Conservation (phyloP, 2,329 filamentous ascomycete species). For the Beauveria brongniartii region DNA sequence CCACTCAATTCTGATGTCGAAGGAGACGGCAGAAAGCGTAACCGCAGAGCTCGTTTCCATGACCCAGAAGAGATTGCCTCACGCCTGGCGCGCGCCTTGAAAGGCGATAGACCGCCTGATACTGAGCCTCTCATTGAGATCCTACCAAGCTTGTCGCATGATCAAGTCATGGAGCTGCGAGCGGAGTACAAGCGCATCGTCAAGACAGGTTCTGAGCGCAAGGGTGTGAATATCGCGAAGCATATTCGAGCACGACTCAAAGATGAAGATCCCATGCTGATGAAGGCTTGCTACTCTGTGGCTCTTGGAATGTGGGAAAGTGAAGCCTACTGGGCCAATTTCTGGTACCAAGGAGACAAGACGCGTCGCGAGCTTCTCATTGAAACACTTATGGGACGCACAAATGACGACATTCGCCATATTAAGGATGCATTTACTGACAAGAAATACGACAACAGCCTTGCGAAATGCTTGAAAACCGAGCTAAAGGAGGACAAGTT, state of each 20-base stretch:
- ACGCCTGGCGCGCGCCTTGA: slow-evolving; percentile 67
- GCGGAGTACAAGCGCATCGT: slow-evolving; percentile 84
- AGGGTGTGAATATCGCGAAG: slow-evolving; percentile 77
- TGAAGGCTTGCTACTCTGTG: slow-evolving; percentile 85
- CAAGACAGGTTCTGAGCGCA: slow-evolving; percentile 64
- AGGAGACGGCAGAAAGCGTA: slow-evolving; percentile 35
- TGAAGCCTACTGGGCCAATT: slow-evolving; percentile 97
- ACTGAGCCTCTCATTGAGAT: slow-evolving; percentile 70
- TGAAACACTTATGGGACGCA: slow-evolving; percentile 83
- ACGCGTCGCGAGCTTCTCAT: slow-evolving; percentile 83
- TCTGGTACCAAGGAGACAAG: slow-evolving; percentile 88
- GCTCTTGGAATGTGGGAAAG: slow-evolving; percentile 86
- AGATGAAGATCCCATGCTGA: slow-evolving; percentile 65
- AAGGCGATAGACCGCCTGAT: slow-evolving; percentile 57
- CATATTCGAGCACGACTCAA: slow-evolving; percentile 73
- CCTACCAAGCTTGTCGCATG: slow-evolving; percentile 73
- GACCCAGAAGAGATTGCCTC: slow-evolving; percentile 74
- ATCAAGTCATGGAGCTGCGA: slow-evolving; percentile 82
- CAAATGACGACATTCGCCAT: slow-evolving; percentile 74
- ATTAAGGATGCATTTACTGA: slow-evolving; percentile 89
- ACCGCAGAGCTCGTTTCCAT: slow-evolving; percentile 67
- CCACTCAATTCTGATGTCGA: slow-evolving; percentile 41
- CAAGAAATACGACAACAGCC: slow-evolving; percentile 78
- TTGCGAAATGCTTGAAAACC: slow-evolving; percentile 79
- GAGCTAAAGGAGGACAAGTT: slow-evolving; percentile 97